A percentile compares a stretch with the other conserved stretches of the same genome.
These are phyloP conservation scores for Bryoglossum gracile DNA, from an alignment of 495 filamentous ascomycete species.

Conservation along the genomic window DNA sequence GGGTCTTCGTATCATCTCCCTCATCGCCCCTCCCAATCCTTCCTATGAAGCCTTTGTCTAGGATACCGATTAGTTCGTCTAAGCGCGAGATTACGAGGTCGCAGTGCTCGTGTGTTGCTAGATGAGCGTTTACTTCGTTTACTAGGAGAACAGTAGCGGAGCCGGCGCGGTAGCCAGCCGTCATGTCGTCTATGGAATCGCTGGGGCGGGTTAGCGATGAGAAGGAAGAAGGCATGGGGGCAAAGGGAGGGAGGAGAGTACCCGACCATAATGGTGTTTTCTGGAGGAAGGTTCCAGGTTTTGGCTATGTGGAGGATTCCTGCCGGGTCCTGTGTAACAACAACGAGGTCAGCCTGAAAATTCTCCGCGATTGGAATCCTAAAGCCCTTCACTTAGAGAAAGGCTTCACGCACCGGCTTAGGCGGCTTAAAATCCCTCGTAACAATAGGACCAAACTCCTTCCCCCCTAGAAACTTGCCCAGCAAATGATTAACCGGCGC, in stretches of 20 bases:
- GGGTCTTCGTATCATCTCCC: constrained; percentile 15
- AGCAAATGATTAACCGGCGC: constrained; percentile 43
- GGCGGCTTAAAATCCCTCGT: constrained; percentile 78
- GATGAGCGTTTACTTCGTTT: constrained; percentile 68
- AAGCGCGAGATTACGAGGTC: constrained; percentile 59
- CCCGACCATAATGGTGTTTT: constrained; percentile 33
- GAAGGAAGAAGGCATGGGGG: neutral
- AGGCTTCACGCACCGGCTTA: too few species aligned
- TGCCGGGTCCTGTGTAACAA: too few species aligned
- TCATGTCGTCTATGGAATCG: constrained; percentile 92
- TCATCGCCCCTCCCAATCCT: constrained; percentile 18
- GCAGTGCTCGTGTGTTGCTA: constrained; percentile 71
- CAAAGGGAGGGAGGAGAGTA: neutral
- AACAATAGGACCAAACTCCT: constrained; percentile 72
- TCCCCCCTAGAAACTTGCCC: constrained; percentile 38
- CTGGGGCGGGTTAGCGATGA: constrained; percentile 39
- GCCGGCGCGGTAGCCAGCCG: constrained; percentile 74
- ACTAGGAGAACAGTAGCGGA: constrained; percentile 83
- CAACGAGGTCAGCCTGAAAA: too few species aligned
- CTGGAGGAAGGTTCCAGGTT: constrained; percentile 53
- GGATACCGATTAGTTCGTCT: constrained; percentile 63
- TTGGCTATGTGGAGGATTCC: constrained; percentile 79
- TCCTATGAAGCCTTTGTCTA: constrained; percentile 60
- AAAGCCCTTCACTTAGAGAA: too few species aligned
- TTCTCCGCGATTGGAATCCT: too few species aligned